Conservation (phyloP, 768 basidiomycete species). For the Terana coerulea region DNA sequence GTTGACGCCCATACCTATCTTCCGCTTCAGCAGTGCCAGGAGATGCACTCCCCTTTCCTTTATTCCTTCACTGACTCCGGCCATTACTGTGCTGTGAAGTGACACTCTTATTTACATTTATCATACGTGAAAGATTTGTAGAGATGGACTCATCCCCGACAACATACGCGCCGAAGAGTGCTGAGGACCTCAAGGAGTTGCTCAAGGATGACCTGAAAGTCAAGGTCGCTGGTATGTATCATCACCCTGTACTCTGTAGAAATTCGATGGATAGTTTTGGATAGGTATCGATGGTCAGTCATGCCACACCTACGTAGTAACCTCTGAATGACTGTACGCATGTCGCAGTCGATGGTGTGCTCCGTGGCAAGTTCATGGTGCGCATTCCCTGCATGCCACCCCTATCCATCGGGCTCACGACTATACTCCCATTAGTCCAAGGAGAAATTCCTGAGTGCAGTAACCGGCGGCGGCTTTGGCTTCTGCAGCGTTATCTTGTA, state of each 20-base stretch:
- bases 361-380: conserved; percentile 94
- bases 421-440: conserved; percentile 56
- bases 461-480: conserved; percentile 78
- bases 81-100: too few relatives aligned
- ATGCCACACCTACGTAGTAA: background rate
- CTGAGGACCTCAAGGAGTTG: conserved; percentile 52
- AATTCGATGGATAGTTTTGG: conserved; percentile 12
- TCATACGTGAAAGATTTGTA: too few relatives aligned
- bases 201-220: conserved; percentile 73
- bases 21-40: conserved; percentile 9
- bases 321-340: background rate
- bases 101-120: too few relatives aligned
- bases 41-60: too few relatives aligned
- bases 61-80: too few relatives aligned
- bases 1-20: background rate
- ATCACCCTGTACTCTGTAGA: background rate
- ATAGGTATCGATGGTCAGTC: conserved; percentile 65
- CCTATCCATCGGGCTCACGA: background rate
- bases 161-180: conserved; percentile 41
- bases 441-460: conserved; percentile 84
- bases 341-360: conserved; percentile 81
- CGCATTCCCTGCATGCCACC: conserved; percentile 10
- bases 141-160: conserved; percentile 29
- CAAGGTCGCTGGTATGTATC: conserved; percentile 81
- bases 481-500: conserved; percentile 94